phyloP scores from a whole-genome alignment of 2,329 filamentous ascomycete species.

The Talaromyces albobiverticillius region DNA sequence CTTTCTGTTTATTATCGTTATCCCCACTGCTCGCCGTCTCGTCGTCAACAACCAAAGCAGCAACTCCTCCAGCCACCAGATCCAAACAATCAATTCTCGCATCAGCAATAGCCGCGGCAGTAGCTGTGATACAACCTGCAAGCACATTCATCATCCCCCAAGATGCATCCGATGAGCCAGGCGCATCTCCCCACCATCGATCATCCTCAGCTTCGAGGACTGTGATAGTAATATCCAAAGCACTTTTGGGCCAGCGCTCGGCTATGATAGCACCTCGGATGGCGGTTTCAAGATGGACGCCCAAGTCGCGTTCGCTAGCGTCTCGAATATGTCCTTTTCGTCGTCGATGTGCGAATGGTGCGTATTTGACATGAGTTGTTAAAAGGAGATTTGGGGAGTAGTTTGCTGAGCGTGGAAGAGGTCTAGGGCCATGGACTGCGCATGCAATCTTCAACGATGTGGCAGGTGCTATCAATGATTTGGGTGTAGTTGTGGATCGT shows the following conservation, averaged over 20 bases:
- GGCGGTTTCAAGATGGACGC: slow-evolving; percentile 86
- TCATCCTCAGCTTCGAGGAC: slow-evolving; percentile 92
- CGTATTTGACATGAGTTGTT: slow-evolving; percentile 92
- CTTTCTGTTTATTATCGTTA: slow-evolving; percentile 12
- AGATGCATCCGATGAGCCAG: slow-evolving; percentile 55
- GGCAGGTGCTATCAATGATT: slow-evolving; percentile 51
- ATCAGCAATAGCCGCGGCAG: slow-evolving; percentile 87
- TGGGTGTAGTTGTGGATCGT: slow-evolving; percentile 36
- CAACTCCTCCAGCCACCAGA: slow-evolving; percentile 82
- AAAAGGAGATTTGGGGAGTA: slow-evolving; percentile 92
- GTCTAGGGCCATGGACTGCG: slow-evolving; percentile 88
- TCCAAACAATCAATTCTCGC: slow-evolving; percentile 96
- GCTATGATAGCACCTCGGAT: slow-evolving; percentile 86
- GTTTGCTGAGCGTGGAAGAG: slow-evolving; percentile 81
- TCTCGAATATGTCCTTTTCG: slow-evolving; percentile 85
- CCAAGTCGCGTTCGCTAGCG: slow-evolving; percentile 80
- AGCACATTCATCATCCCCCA: slow-evolving; percentile 92
- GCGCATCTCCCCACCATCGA: slow-evolving; percentile 59
- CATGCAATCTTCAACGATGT: slow-evolving; percentile 86
- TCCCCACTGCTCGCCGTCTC: slow-evolving; percentile 14
- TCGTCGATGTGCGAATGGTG: slow-evolving; percentile 82
- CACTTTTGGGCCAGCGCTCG: slow-evolving; percentile 97
- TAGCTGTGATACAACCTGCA: slow-evolving; percentile 87
- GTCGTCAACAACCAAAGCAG: slow-evolving; percentile 64
- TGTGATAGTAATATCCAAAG: slow-evolving; percentile 90